Evolutionary conservation across 139 green algal species (phyloP).

Genomic region (Chlorokybus atmophyticus): DNA sequence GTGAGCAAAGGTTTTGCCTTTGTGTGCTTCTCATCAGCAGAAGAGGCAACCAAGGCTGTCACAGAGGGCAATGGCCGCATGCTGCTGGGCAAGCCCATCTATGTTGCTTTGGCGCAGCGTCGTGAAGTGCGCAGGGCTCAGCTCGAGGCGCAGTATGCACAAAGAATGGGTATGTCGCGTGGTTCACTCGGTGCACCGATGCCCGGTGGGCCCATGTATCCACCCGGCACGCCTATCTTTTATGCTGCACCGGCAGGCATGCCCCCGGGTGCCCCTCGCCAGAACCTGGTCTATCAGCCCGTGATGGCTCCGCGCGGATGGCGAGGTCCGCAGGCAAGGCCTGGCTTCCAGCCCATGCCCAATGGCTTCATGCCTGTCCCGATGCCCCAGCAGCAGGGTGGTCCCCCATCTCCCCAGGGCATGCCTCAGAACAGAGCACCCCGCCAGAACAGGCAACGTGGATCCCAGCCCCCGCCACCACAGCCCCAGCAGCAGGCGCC

Average conservation of each 20-base stretch:
- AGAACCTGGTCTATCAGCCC: slow-evolving; percentile 22
- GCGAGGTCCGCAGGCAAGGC: slow-evolving; percentile 7
- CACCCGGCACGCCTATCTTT: slow-evolving; percentile 18
- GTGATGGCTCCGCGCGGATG: slow-evolving; percentile 16
- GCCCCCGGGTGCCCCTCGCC: neutral
- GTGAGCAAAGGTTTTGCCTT: slow-evolving; percentile 35
- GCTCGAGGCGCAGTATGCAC: slow-evolving; percentile 35
- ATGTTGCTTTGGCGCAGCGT: slow-evolving; percentile 42
- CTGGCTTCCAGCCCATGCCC: slow-evolving; percentile 16
- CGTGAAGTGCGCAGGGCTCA: slow-evolving; percentile 36
- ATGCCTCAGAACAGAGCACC: no score
- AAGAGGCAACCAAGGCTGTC: slow-evolving; percentile 41
- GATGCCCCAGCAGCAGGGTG: neutral
- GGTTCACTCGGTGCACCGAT: neutral
- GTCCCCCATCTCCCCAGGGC: neutral
- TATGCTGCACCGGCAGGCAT: slow-evolving; percentile 18
- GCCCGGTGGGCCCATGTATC: slow-evolving; percentile 18
- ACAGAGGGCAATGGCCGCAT: slow-evolving; percentile 42
- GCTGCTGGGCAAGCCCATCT: slow-evolving; percentile 34
- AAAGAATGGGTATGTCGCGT: slow-evolving; percentile 7
- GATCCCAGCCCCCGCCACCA: neutral
- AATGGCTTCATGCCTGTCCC: neutral
- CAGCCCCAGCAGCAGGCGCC: neutral
- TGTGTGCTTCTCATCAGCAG: slow-evolving; percentile 39
- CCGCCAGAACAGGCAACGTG: neutral